Conservation (phyloP, 1,139 yeast genomes). For the Diutina rugosa region DNA sequence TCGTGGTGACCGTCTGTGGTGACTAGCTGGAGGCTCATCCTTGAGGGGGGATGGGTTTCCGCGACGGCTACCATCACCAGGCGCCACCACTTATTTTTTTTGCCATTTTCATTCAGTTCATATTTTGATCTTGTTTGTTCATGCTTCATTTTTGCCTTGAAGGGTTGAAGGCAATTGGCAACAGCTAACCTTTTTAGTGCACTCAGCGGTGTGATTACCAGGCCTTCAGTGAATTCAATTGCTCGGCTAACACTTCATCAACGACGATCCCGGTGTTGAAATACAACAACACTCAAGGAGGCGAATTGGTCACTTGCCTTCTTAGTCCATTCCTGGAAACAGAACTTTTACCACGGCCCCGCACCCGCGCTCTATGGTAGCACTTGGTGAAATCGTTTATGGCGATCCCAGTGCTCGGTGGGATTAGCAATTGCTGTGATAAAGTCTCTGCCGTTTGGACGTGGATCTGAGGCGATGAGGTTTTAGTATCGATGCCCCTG, state of each 20-base stretch:
- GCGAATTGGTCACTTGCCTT: conserved; percentile 1
- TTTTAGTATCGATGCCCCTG: neutral
- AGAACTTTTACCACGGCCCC: too few relatives aligned
- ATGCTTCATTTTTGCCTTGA: neutral
- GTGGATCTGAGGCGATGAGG: neutral
- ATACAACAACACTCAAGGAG: neutral
- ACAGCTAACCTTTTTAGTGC: neutral
- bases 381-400: neutral
- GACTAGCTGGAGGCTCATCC: neutral
- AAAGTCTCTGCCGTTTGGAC: neutral
- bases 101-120: conserved; percentile 1
- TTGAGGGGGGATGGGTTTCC: neutral
- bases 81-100: neutral
- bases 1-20: neutral
- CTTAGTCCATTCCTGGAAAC: conserved; percentile 2
- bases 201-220: neutral
- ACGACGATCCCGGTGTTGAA: neutral
- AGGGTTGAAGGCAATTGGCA: neutral
- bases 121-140: conserved; percentile 1
- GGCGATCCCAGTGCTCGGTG: neutral
- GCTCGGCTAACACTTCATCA: neutral
- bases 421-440: neutral
- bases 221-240: neutral
- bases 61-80: neutral
- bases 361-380: neutral